Evolutionary conservation across 345 rosid genomes (phyloP), one percentile per base, ranked within the genome.

Genomic region (Melaleuca quinquenervia): DNA sequence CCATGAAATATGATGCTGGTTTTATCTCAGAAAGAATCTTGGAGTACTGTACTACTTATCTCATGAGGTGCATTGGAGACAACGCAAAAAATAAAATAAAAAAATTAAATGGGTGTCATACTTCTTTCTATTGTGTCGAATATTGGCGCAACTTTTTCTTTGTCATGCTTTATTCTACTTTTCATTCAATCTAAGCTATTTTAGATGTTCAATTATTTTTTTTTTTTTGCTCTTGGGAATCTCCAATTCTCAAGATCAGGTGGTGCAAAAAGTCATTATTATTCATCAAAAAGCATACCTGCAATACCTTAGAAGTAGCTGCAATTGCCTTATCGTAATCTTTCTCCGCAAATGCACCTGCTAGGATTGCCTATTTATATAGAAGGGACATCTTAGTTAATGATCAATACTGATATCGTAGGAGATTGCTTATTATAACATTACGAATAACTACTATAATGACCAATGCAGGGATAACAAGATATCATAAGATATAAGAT

Each of bases 341-440:
- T 86, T 94, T 96, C 89, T 94, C 98, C 15, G 99, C 95, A 88
- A 95, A 96, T 36, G 98, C 93, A 91, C 94, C 74, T 36, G 99
- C 99, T 64, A 97, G 89, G 82, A 97, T 94, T 49, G 99, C 99
- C 99, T 97, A 50, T 13, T 88, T n/a, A 5, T 7, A 27, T 52
- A 44, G 58, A 22, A 51, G 44, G 58, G 27, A 21, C 11, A 52
- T 11, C 15, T 45, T 21, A 10, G 36, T 32, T 26, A 70, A 70
- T 20, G 48, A 36, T 21, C 24, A 70, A 24, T 18, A 70, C 22
- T 2, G 26, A 41, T 13, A 70, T 58, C 1, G 70, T 8, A n/a
- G 16, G 32, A 58, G n/a, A 58, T 70, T 18, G 48, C 1, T 18
- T 13, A 9, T 36, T 70, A 70, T 70, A 32, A 20, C 11, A 70